Percentiles rank a stretch among this genome's conserved stretches.
phyloP scores from a whole-genome alignment of 495 filamentous ascomycete genomes.

The Umbilicaria muhlenbergii region DNA sequence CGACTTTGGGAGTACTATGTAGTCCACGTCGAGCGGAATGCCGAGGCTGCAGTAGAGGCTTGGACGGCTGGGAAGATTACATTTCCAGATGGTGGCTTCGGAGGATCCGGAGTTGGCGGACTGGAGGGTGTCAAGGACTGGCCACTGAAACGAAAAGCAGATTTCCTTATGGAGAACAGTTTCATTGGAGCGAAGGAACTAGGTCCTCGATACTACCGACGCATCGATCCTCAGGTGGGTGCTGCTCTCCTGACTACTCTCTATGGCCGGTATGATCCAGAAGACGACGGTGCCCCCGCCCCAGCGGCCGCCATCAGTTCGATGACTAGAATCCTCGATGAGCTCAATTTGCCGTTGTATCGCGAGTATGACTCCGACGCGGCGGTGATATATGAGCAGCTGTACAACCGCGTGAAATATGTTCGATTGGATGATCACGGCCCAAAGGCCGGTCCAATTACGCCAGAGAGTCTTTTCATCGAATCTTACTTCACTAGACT shows the following conservation, averaged over 20 bases:
- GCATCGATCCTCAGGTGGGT: conserved; percentile 46
- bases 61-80: conserved; percentile 47
- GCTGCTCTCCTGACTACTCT: conserved; percentile 54
- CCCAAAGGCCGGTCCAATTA: conserved; percentile 72
- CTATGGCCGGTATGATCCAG: conserved; percentile 49
- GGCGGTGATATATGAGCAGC: conserved; percentile 68
- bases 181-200: conserved; percentile 54
- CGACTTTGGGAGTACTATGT: conserved; percentile 90
- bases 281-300: conserved; percentile 23
- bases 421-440: conserved; percentile 80
- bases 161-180: conserved; percentile 43
- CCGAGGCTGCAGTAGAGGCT: conserved; percentile 46
- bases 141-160: conserved; percentile 42
- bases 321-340: conserved; percentile 50
- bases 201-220: conserved; percentile 61
- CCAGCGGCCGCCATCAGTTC: conserved; percentile 8
- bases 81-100: conserved; percentile 28
- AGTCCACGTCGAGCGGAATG: conserved; percentile 59
- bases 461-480: conserved; percentile 61
- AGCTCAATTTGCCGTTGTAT: conserved; percentile 77
- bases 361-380: conserved; percentile 78
- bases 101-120: conserved; percentile 25
- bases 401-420: conserved; percentile 91
- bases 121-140: conserved; percentile 41
- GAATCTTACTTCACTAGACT: conserved; percentile 94